Base-by-base conservation (phyloP, 108 stramenopile genomes). In the Skeletonema potamos region DNA sequence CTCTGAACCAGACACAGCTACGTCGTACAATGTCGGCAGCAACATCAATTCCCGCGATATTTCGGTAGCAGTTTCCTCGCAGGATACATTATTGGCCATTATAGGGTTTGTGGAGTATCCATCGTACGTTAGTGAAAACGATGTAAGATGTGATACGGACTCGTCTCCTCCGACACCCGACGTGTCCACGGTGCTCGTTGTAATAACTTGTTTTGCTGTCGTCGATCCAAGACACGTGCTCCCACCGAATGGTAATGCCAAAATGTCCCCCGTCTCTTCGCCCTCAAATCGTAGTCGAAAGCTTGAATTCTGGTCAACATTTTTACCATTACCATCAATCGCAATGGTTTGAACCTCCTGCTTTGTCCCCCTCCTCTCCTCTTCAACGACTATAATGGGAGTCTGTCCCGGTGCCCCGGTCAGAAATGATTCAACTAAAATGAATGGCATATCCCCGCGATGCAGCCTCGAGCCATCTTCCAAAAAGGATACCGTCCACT, bases 401-500 rank as follows among this genome's bases (percentile, higher is more conserved):
- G 22, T 66, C n/a, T 86, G 71, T 10, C 80, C 82, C 27, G 63
- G 64, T 37, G 87, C 85, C 6, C 73, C 82, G 20, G 51, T 64
- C 54, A 82, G 54, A 43, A 10, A 62, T 10, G 84, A 83, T 18
- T 72, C 59, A 8, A 87, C 70, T 7, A 33, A 56, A 61, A 89
- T 54, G 12, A 41, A 9, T 9, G 71, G 67, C 58, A 89, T 73
- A 58, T 89, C 82, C 22, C 88, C 88, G 32, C 77, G 75, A 54
- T 75, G 66, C 36, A 64, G 43, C 28, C 76, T 44, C 2, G 55
- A 34, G 29, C 60, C 73, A 34, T 86, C 85, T 51, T 74, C 81
- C 13, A 86, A 59, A 68, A 91, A 91, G 0, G 79, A 62, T 41
- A 85, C 78, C 9, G 83, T 86, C 93, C 89, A 91, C 44, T 77